phyloP scores from a whole-genome alignment of 1,284 basidiomycete genomes.

The Cystobasidium sp. region DNA sequence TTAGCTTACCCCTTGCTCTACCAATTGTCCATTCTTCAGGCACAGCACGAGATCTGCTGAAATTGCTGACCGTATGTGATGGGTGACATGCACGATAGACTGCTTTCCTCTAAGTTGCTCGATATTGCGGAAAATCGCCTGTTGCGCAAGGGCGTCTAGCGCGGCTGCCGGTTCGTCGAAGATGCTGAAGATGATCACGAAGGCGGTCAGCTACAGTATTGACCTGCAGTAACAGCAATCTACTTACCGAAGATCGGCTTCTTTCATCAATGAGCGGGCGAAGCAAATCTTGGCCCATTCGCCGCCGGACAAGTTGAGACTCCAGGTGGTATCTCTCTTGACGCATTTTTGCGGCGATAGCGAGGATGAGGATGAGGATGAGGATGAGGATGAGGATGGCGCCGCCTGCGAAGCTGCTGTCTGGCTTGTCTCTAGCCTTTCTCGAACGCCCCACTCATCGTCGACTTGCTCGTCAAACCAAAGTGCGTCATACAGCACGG shows the following conservation, averaged over 20 bases:
- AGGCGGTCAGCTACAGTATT: too few relatives aligned
- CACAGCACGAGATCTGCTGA: conserved; percentile 8
- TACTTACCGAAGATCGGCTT: conserved; percentile 21
- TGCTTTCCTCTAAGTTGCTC: conserved; percentile 11
- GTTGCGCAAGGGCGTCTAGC: conserved; percentile 20
- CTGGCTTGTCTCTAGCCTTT: not conserved
- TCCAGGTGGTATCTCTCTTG: conserved; percentile 3
- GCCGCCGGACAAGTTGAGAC: conserved; percentile 8
- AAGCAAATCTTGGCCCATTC: conserved; percentile 27
- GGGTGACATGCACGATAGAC: conserved; percentile 19
- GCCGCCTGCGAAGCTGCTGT: not conserved
- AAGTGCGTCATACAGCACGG: not conserved
- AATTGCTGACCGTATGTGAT: conserved; percentile 13
- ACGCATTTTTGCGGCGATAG: too few relatives aligned
- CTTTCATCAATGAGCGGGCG: conserved; percentile 23
- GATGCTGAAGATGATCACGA: not conserved
- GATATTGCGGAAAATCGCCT: conserved; percentile 12
- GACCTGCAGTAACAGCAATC: too few relatives aligned
- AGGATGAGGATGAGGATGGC: too few relatives aligned
- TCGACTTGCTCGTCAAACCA: conserved; percentile 17
- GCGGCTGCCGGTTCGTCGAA: conserved; percentile 24
- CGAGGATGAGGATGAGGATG: too few relatives aligned
- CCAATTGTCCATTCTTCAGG: conserved; percentile 8
- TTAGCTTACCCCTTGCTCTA: conserved; percentile 24
- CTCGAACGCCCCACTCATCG: not conserved